Percentiles rank a stretch among this genome's conserved stretches.
phyloP scores from a whole-genome alignment of 805 yeast genomes.

The Sugiyamaella valdiviana region DNA sequence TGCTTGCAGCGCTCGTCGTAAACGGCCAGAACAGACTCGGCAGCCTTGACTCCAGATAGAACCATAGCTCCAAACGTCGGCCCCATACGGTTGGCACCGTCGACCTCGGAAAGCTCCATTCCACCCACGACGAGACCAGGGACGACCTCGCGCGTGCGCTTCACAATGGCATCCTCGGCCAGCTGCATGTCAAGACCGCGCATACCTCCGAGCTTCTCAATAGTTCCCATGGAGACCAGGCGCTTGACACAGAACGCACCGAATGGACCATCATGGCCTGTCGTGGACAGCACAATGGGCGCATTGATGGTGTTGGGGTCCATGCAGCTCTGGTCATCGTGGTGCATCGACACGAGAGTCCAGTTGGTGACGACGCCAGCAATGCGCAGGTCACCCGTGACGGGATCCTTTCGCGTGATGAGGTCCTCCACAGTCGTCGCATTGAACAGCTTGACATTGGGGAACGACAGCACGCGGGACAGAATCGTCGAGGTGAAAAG shows the following conservation, averaged over 20 bases:
- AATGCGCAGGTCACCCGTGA: constrained; percentile 52
- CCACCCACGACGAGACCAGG: constrained; percentile 65
- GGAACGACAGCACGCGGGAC: constrained; percentile 62
- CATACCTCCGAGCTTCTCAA: constrained; percentile 57
- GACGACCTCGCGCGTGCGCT: constrained; percentile 56
- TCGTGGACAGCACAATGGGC: constrained; percentile 58
- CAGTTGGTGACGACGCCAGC: constrained; percentile 82
- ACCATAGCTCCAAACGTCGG: constrained; percentile 83
- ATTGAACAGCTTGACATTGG: constrained; percentile 70
- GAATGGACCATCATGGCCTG: constrained; percentile 81
- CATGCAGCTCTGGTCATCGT: constrained; percentile 73
- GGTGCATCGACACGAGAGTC: constrained; percentile 72
- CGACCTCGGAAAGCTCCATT: constrained; percentile 74
- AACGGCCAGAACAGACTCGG: constrained; percentile 38
- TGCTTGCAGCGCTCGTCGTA: constrained; percentile 24
- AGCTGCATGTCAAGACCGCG: constrained; percentile 72
- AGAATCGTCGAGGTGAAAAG: constrained; percentile 64
- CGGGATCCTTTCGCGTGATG: constrained; percentile 59
- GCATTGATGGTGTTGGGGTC: constrained; percentile 73
- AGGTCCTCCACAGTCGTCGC: constrained; percentile 78
- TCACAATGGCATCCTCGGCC: constrained; percentile 72
- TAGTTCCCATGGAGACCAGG: constrained; percentile 44
- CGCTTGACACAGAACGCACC: constrained; percentile 77
- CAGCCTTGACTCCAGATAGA: constrained; percentile 72
- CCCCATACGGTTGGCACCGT: constrained; percentile 77